Conservation (phyloP, 164 flowering plant genomes). For the Dillenia suffruticosa region DNA sequence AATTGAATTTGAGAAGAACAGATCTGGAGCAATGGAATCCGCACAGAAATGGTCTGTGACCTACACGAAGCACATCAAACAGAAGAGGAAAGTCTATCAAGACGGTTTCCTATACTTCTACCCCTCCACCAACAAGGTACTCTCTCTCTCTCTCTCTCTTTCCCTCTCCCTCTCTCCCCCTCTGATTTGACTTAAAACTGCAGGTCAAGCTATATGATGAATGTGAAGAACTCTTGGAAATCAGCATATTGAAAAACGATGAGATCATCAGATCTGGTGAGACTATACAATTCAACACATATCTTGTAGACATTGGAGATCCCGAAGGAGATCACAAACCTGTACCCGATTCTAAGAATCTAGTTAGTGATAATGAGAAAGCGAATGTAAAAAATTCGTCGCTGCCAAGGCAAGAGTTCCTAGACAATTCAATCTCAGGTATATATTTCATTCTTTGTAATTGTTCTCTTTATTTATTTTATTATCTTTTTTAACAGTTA, state of each 20-base stretch:
- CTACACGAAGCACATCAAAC: conserved; percentile 84
- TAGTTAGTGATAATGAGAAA: conserved; percentile 19
- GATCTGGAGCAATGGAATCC: conserved; percentile 20
- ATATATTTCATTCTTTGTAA: no score
- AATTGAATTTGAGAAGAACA: background rate
- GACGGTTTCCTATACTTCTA: conserved; percentile 61
- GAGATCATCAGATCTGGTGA: conserved; percentile 59
- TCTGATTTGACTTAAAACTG: background rate
- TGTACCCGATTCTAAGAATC: conserved; percentile 13
- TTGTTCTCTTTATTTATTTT: conserved; percentile 19
- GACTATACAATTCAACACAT: conserved; percentile 45
- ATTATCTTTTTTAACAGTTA: background rate
- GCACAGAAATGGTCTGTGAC: conserved; percentile 62
- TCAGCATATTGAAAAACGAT: conserved; percentile 55
- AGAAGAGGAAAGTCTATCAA: conserved; percentile 84
- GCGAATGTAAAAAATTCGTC: conserved; percentile 5
- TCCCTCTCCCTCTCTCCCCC: background rate
- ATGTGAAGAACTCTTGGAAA: conserved; percentile 47
- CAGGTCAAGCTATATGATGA: conserved; percentile 76
- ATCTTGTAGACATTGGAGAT: conserved; percentile 71
- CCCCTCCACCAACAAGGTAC: conserved; percentile 48
- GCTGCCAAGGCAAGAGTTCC: conserved; percentile 14
- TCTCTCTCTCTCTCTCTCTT: background rate
- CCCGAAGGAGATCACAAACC: conserved; percentile 30
- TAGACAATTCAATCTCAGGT: conserved; percentile 3